Conservation (phyloP, 176 grass and related monocot genomes). For the Chloris gayana region DNA sequence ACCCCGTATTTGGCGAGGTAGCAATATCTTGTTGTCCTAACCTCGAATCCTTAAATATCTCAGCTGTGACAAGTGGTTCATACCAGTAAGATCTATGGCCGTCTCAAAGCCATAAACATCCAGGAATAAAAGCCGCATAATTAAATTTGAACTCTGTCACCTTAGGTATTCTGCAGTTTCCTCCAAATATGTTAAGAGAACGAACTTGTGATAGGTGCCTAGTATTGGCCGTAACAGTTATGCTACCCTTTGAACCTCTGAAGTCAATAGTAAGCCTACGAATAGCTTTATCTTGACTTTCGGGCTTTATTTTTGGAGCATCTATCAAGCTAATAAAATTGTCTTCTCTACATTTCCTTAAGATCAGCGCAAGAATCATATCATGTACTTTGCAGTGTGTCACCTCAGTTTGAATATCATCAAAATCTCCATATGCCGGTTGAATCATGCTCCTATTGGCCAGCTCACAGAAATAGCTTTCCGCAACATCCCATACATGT, state of each 20-base stretch:
- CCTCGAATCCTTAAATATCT: not conserved
- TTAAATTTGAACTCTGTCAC: not conserved
- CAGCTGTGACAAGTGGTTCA: not conserved
- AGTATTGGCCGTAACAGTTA: not conserved
- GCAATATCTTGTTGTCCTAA: not conserved
- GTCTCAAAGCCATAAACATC: rapidly evolving
- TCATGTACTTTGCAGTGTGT: slow-evolving; percentile 21
- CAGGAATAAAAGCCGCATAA: not conserved
- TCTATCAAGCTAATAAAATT: slow-evolving; percentile 29
- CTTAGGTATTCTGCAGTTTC: not conserved
- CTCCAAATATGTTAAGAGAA: not conserved
- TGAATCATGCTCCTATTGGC: slow-evolving; percentile 44
- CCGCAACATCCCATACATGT: slow-evolving; percentile 7
- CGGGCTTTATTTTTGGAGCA: not conserved
- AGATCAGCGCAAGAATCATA: slow-evolving; percentile 34
- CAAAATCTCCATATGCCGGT: not conserved
- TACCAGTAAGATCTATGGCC: not conserved
- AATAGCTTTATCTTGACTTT: not conserved
- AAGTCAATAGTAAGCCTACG: not conserved
- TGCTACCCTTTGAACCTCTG: no score
- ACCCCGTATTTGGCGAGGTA: not conserved
- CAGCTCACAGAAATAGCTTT: slow-evolving; percentile 32
- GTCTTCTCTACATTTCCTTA: slow-evolving; percentile 24
- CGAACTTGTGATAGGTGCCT: not conserved
- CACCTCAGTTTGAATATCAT: not conserved